These are phyloP conservation scores for Penstemon davidsonii DNA, from an alignment of 257 asterid species.

Conservation along the genomic window DNA sequence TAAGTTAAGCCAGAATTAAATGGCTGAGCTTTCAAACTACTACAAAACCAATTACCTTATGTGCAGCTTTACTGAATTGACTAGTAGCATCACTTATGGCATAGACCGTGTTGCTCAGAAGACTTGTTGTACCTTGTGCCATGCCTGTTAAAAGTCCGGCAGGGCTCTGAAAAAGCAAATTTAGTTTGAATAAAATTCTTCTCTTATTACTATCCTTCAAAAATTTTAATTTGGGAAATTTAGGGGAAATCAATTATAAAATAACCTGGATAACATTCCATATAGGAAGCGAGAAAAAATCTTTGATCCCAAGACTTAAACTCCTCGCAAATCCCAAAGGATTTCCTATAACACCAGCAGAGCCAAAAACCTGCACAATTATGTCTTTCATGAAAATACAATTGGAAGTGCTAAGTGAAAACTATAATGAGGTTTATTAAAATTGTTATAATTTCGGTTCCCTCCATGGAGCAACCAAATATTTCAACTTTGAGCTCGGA, in stretches of 20 bases:
- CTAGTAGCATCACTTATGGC: constrained; percentile 97
- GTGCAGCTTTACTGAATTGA: constrained; percentile 96
- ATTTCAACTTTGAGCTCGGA: too few species aligned
- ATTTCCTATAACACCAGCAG: constrained; percentile 97
- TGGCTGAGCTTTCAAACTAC: constrained; percentile 16
- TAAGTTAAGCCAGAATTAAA: constrained; percentile 20
- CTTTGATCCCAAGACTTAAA: constrained; percentile 90
- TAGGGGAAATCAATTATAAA: constrained; percentile 5
- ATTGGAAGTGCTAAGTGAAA: background rate
- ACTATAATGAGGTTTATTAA: too few species aligned
- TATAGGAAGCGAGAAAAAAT: constrained; percentile 85
- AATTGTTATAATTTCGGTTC: too few species aligned
- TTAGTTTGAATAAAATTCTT: constrained; percentile 13
- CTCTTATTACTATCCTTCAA: background rate
- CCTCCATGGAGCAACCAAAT: too few species aligned
- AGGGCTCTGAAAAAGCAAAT: constrained; percentile 73
- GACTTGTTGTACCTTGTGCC: constrained; percentile 98
- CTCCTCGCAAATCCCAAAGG: constrained; percentile 96
- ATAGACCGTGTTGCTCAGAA: constrained; percentile 85
- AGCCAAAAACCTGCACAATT: constrained; percentile 78
- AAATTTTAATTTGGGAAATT: background rate
- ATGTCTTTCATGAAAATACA: background rate
- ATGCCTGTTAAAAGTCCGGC: constrained; percentile 85
- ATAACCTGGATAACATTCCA: constrained; percentile 81
- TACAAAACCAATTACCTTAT: constrained; percentile 63